These are phyloP conservation scores for Davidsoniella neocaledoniae DNA, from an alignment of 2,329 filamentous ascomycete species.

Conservation along the genomic window DNA sequence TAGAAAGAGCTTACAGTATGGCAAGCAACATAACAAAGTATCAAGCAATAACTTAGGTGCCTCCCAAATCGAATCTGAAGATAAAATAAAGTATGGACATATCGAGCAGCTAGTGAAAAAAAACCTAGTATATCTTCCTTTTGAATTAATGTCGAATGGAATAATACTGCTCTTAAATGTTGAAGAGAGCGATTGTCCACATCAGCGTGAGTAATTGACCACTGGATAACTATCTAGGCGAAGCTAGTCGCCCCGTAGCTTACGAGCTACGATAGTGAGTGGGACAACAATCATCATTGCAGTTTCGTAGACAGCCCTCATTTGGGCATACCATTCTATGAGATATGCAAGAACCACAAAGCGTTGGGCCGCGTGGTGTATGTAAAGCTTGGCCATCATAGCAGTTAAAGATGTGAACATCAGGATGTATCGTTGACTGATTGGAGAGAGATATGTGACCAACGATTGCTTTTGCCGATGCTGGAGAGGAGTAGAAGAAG, in stretches of 20 bases:
- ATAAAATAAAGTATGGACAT: background rate
- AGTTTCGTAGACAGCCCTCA: slow-evolving; percentile 1
- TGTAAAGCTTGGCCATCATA: background rate
- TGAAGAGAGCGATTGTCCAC: too few relatives aligned
- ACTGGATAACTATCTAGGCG: background rate
- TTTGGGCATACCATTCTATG: slow-evolving; percentile 1
- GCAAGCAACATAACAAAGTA: too few relatives aligned
- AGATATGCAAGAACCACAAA: background rate
- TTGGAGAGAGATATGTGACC: too few relatives aligned
- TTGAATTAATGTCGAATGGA: too few relatives aligned
- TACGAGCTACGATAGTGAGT: background rate
- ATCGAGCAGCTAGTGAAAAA: background rate
- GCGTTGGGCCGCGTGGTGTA: background rate
- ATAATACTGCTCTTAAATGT: too few relatives aligned
- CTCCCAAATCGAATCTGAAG: background rate
- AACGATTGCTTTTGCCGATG: too few relatives aligned
- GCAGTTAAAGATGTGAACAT: too few relatives aligned
- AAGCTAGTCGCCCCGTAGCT: background rate
- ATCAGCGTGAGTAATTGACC: too few relatives aligned
- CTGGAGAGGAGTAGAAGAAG: too few relatives aligned
- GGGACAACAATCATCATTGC: background rate
- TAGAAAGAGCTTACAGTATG: background rate
- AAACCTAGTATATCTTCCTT: too few relatives aligned
- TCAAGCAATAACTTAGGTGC: background rate
- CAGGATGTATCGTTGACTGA: too few relatives aligned